Base-by-base conservation (phyloP, 495 filamentous ascomycete species). In the Corynascus novoguineensis region DNA sequence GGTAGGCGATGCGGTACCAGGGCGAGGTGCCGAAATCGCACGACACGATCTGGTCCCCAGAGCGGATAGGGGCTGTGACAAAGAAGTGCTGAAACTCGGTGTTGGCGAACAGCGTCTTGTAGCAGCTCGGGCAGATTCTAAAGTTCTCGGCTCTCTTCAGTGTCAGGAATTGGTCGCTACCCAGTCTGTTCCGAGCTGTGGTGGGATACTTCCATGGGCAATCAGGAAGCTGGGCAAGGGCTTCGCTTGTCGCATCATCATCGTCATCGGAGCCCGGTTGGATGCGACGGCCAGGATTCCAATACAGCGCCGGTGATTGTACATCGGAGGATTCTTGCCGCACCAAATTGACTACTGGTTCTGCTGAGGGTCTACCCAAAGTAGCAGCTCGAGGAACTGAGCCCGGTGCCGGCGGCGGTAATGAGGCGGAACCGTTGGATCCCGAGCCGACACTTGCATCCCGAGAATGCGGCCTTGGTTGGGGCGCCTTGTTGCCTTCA, bases 1-100 rank as follows among this genome's bases (percentile, higher is more conserved):
- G 64, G 51, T 66, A 79, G 3, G 76, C 76, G 38, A 79, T 75
- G 45, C 71, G 71, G 51, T 76, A 76, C 68, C 69, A 79, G 14
- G 64, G 62, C 0, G 73, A 74, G 15, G 69, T 56, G 1, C 74
- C 76, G 55, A 78, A 71, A 51, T 77, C 68, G 66, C 76, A 79
- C 34, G 67, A 65, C 11, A 76, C 53, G 1, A 62, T 59, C 21
- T 70, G 66, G 14, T 75, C 71, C 0, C 63, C 46, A 4, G 68
- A 63, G 21, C 73, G 74, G 28, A 68, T 57, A 11, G 68, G 67
- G 3, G 61, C 64, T 0, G 66, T 60, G 11, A 74, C 66, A 37
- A 79, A 75, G 6, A 72, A 58, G 32, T 69, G 67, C 17, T 67
- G 69, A 46, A 69, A 77, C 8, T 69, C 62, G 1, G 66, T 73